Percentiles rank a stretch among this genome's conserved stretches.
Evolutionary conservation across 495 filamentous ascomycete species (phyloP).

Genomic region (Penicillium verhagenii): DNA sequence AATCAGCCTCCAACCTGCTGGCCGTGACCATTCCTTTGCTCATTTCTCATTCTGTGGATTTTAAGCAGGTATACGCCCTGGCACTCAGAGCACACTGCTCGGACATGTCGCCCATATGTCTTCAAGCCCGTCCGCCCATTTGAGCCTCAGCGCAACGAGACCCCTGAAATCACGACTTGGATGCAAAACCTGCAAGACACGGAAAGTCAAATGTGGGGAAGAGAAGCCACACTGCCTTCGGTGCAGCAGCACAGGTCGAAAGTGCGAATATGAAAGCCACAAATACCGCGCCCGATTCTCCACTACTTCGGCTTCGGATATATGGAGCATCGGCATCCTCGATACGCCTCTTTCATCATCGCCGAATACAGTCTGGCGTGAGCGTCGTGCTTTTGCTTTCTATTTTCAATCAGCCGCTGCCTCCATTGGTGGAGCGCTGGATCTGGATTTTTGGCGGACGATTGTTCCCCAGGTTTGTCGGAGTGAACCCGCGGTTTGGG

Average conservation of each 20-base stretch:
- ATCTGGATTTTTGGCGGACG: constrained; percentile 55
- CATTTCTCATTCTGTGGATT: not conserved
- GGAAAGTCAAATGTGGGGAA: constrained; percentile 59
- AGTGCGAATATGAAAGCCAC: constrained; percentile 39
- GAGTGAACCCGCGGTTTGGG: constrained; percentile 56
- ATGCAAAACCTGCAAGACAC: constrained; percentile 47
- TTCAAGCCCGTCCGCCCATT: not conserved
- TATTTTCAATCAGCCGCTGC: constrained; percentile 35
- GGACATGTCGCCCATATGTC: not conserved
- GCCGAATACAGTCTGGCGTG: constrained; percentile 31
- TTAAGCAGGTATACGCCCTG: not conserved
- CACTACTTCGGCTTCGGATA: not conserved
- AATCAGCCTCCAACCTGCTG: no score
- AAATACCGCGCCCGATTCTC: not conserved
- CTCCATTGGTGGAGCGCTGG: constrained; percentile 43
- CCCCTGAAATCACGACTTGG: constrained; percentile 30
- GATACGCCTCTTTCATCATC: constrained; percentile 19
- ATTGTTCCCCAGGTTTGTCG: constrained; percentile 56
- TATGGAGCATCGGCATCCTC: not conserved
- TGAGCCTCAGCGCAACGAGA: not conserved
- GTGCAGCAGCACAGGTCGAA: constrained; percentile 51
- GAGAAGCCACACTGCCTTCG: constrained; percentile 46
- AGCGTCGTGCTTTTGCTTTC: constrained; percentile 42
- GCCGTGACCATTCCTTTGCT: no score
- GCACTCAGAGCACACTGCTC: not conserved